Conservation (phyloP, 768 basidiomycete genomes). For the Collybiopsis luxurians region DNA sequence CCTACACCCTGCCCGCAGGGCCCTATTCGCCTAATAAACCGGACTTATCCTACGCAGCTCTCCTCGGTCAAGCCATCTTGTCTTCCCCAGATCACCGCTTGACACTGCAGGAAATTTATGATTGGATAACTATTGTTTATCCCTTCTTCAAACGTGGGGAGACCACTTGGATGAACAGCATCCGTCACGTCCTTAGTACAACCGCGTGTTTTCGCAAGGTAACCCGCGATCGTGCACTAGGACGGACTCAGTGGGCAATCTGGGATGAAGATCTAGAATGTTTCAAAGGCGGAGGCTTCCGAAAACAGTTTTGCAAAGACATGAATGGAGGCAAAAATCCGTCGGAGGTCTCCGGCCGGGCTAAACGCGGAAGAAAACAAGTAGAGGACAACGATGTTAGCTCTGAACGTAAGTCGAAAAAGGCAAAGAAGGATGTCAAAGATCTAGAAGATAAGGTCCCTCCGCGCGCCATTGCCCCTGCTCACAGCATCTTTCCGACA, state of each 20-base stretch:
- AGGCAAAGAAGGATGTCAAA: constrained; percentile 36
- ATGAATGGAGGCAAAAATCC: constrained; percentile 36
- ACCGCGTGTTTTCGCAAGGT: constrained; percentile 90
- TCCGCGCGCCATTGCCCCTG: constrained; percentile 9
- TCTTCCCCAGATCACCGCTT: constrained; percentile 81
- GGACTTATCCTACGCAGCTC: constrained; percentile 87
- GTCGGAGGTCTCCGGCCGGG: constrained; percentile 26
- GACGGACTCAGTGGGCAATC: constrained; percentile 87
- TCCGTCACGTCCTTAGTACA: constrained; percentile 93
- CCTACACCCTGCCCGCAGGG: constrained; percentile 79
- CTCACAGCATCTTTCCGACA: constrained; percentile 45
- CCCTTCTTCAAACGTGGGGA: constrained; percentile 93
- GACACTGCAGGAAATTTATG: constrained; percentile 93
- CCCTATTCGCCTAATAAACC: constrained; percentile 83
- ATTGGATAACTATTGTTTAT: constrained; percentile 92
- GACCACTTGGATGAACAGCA: constrained; percentile 97
- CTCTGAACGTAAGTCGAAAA: constrained; percentile 45
- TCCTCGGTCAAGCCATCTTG: constrained; percentile 93
- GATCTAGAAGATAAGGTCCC: constrained; percentile 11
- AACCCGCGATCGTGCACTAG: constrained; percentile 70
- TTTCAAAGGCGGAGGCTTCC: constrained; percentile 81
- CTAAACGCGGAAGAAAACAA: constrained; percentile 20
- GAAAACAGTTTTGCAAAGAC: constrained; percentile 57
- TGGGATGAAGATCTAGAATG: constrained; percentile 80
- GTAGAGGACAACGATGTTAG: constrained; percentile 31